Conservation (phyloP, 1,284 basidiomycete species). For the Rhodotorula sp. region DNA sequence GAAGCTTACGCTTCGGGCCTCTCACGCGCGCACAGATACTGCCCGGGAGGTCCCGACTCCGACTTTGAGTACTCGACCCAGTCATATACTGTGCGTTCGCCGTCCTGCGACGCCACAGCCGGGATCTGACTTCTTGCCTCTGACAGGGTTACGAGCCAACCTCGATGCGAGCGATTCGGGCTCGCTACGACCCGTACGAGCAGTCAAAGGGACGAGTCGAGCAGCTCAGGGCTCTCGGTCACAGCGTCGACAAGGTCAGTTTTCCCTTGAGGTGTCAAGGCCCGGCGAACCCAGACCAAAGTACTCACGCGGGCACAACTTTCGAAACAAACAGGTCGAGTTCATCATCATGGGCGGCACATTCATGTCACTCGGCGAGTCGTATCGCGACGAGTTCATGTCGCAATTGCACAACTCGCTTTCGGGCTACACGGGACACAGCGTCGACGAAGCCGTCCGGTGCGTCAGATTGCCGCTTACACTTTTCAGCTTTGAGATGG, state of each 20-base stretch:
- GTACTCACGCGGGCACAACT: not conserved
- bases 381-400: constrained; percentile 88
- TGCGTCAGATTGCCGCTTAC: constrained; percentile 46
- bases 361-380: constrained; percentile 98
- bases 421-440: constrained; percentile 83
- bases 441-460: constrained; percentile 96
- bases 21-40: constrained; percentile 64
- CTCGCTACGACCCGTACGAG: constrained; percentile 97
- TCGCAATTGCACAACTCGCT: constrained; percentile 97
- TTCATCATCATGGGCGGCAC: constrained; percentile 99
- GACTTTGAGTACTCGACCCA: constrained; percentile 99
- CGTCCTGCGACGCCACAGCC: constrained; percentile 69
- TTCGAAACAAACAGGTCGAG: constrained; percentile 64
- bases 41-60: constrained; percentile 97
- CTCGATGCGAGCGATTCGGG: constrained; percentile 97
- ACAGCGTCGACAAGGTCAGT: constrained; percentile 90
- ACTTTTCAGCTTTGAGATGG: not conserved
- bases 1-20: not conserved
- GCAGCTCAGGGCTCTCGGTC: constrained; percentile 89
- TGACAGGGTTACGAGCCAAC: constrained; percentile 61
- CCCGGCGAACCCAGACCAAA: not conserved
- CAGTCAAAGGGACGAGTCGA: constrained; percentile 93
- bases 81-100: constrained; percentile 49
- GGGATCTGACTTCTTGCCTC: not conserved
- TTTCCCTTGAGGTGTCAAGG: not conserved